A percentile compares a stretch with the other conserved stretches of the same genome.
phyloP scores from a whole-genome alignment of 139 green algal species.

The Picochlorum sp. region DNA sequence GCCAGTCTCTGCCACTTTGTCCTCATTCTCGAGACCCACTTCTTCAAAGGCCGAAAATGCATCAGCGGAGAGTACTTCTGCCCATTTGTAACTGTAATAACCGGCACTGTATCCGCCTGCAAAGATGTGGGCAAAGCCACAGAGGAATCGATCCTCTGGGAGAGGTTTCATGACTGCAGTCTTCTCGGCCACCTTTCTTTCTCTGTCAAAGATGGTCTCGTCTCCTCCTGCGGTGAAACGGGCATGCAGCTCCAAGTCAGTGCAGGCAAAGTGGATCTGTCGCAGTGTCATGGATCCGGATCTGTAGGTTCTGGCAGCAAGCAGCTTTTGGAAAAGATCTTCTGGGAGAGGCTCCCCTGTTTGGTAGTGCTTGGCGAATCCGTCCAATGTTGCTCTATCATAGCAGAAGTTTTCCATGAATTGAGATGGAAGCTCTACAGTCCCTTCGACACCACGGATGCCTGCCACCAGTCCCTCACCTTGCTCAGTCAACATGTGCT shows the following conservation, averaged over 20 bases:
- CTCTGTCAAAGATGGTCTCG: conserved; percentile 66
- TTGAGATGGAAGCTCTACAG: conserved; percentile 68
- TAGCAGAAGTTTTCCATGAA: conserved; percentile 93
- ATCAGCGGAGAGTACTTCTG: conserved; percentile 89
- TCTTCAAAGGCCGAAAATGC: conserved; percentile 95
- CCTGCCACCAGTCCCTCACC: conserved; percentile 76
- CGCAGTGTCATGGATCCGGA: conserved; percentile 76
- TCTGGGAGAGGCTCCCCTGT: conserved; percentile 81
- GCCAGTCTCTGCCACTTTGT: conserved; percentile 49
- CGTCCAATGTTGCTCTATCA: conserved; percentile 49
- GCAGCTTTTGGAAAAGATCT: conserved; percentile 78
- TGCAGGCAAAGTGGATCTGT: conserved; percentile 77
- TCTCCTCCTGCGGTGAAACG: conserved; percentile 53
- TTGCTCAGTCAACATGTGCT: conserved; percentile 92
- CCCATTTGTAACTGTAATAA: conserved; percentile 69
- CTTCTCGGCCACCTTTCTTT: conserved; percentile 50
- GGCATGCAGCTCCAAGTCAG: conserved; percentile 89
- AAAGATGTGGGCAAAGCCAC: conserved; percentile 94
- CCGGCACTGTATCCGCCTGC: conserved; percentile 83
- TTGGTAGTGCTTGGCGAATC: conserved; percentile 85
- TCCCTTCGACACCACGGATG: conserved; percentile 89
- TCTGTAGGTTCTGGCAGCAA: conserved; percentile 70
- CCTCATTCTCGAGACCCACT: conserved; percentile 76
- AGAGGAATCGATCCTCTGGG: conserved; percentile 91
- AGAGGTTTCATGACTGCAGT: conserved; percentile 67